Percentiles rank a stretch among this genome's conserved stretches.
Evolutionary conservation across 2,329 filamentous ascomycete species (phyloP).

Genomic region (Trichoderma cornu-damae): DNA sequence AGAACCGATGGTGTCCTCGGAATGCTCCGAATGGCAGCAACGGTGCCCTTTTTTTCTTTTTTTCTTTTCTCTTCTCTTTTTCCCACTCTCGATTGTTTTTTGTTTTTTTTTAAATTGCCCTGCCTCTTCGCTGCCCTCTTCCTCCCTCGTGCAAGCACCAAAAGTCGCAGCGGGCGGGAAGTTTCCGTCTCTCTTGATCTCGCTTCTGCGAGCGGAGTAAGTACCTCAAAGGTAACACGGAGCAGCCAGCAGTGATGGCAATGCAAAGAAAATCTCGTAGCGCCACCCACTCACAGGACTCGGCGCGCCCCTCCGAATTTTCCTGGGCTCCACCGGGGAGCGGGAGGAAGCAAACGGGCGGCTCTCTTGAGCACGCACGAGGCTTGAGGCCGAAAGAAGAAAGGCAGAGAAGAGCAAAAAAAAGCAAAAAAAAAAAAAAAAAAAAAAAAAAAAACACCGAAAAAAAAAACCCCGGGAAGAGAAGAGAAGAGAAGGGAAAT

Average conservation of each 20-base stretch:
- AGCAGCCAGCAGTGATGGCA: too few relatives aligned
- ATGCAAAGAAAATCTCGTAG: conserved; percentile 11
- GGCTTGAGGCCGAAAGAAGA: neutral
- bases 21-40: neutral
- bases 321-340: neutral
- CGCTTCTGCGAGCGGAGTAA: conserved; percentile 1
- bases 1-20: neutral
- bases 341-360: neutral
- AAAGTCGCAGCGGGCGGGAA: neutral
- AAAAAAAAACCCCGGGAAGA: too few relatives aligned
- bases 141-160: neutral
- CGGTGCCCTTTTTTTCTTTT: neutral
- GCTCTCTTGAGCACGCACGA: neutral
- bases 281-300: conserved; percentile 1
- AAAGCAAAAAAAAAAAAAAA: neutral
- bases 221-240: too few relatives aligned
- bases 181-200: neutral
- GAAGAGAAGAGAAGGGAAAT: too few relatives aligned
- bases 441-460: too few relatives aligned
- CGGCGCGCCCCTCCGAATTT: neutral
- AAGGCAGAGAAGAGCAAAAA: neutral
- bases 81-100: too few relatives aligned
- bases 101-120: too few relatives aligned
- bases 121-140: neutral
- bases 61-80: neutral